Base-by-base conservation (phyloP, 495 filamentous ascomycete species). In the Parathielavia appendiculata region DNA sequence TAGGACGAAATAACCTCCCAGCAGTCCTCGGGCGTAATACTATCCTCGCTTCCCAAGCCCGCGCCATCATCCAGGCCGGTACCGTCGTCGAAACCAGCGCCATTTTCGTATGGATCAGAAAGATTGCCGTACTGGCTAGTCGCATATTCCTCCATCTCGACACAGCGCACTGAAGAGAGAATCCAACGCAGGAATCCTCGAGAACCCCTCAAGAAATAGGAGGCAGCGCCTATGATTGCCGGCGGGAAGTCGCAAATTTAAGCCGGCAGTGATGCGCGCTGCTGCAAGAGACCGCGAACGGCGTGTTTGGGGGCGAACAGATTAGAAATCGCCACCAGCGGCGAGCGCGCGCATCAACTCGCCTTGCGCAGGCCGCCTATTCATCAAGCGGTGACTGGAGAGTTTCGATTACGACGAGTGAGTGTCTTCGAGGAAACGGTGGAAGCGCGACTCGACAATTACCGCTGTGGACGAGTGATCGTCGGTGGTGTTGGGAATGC, bases 1-100 rank as follows among this genome's bases (percentile, higher is more conserved):
- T 97, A 97, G 1, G 95, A 86, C 30, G 87, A 88, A 69, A 99
- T 96, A 66, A 97, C 95, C 46, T 86, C 87, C 93, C 93, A 99
- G 75, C 90, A 95, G 71, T 97, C 93, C 74, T 97, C 93, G 44
- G 92, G 89, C 2, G 87, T 88, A 69, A 92, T 91, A 39, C 77
- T 93, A 70, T 96, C 91, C 70, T 96, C 91, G 47, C 88, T 86
- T 2, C 81, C 84, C 62, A 89, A 86, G 26, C 79, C 83, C 57
- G 90, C 87, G 46, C 87, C 83, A 53, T 92, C 87, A 50, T 86
- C 84, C 56, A 89, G 84, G 51, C 86, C 83, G 57, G 85, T 82
- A 58, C 84, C 70, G 45, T 69, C 69, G 41, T 75, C 73, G 61
- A 72, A 76, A 23, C 72, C 71, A 58, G 69, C 71, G 19, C 75